phyloP scores from a whole-genome alignment of 2,329 filamentous ascomycete genomes.

The Arachnopeziza araneosa region DNA sequence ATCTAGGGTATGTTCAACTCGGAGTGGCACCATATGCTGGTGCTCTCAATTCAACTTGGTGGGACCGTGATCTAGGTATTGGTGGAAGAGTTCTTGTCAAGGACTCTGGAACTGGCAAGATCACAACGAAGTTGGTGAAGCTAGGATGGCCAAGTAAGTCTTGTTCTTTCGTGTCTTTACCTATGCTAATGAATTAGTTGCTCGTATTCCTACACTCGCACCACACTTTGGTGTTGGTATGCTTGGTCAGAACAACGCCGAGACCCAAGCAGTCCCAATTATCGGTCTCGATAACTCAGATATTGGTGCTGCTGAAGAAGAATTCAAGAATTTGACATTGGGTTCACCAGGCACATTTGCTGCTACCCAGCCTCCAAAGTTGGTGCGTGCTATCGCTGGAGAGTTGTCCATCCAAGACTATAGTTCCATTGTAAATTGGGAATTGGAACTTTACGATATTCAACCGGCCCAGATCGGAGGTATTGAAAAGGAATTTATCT shows the following conservation, averaged over 20 bases:
- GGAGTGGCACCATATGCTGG: conserved; percentile 92
- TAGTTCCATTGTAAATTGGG: conserved; percentile 84
- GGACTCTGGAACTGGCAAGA: conserved; percentile 67
- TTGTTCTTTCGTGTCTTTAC: neutral
- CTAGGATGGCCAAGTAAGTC: conserved; percentile 74
- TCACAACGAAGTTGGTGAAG: conserved; percentile 77
- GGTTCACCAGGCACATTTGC: conserved; percentile 53
- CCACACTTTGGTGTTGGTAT: conserved; percentile 84
- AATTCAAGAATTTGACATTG: conserved; percentile 27
- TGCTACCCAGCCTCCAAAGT: conserved; percentile 74
- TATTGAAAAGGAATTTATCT: conserved; percentile 89
- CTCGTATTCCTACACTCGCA: conserved; percentile 83
- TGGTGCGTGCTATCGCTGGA: conserved; percentile 76
- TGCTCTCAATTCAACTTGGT: conserved; percentile 84
- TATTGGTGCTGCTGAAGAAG: conserved; percentile 33
- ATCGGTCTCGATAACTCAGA: conserved; percentile 79
- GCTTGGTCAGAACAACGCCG: conserved; percentile 65
- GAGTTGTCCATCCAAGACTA: conserved; percentile 71
- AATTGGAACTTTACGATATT: conserved; percentile 88
- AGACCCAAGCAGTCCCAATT: conserved; percentile 92
- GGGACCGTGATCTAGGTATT: conserved; percentile 90
- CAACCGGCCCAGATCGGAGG: conserved; percentile 82
- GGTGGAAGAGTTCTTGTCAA: conserved; percentile 84
- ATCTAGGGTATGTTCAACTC: conserved; percentile 63
- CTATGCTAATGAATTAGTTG: conserved; percentile 44